phyloP scores from a whole-genome alignment of 1,284 basidiomycete species.

The Polyporus tsugae region DNA sequence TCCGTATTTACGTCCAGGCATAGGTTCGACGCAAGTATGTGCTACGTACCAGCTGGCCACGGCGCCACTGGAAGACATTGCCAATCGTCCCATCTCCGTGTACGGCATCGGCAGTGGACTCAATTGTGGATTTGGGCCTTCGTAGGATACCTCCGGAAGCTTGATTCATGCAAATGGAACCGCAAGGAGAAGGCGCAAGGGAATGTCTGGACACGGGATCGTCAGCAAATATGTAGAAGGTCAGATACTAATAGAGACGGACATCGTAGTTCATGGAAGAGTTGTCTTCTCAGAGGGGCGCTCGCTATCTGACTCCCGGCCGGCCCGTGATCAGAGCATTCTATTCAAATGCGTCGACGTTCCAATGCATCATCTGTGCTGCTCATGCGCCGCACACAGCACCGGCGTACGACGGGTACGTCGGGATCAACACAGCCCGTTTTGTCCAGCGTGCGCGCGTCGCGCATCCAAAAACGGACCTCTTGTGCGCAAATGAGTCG shows the following conservation, averaged over 20 bases:
- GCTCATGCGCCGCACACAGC: neutral
- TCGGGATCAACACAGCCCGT: neutral
- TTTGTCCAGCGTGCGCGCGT: neutral
- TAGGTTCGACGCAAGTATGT: neutral
- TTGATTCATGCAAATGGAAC: too few species aligned
- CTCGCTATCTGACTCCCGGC: neutral
- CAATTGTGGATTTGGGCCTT: too few species aligned
- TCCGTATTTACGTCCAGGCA: neutral
- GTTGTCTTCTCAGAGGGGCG: neutral
- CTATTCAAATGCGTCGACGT: too few species aligned
- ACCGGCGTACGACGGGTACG: slow-evolving; percentile 4
- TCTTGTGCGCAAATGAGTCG: slow-evolving; percentile 16
- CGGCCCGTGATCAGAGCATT: neutral
- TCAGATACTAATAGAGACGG: neutral
- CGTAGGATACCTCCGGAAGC: too few species aligned
- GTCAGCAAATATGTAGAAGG: neutral
- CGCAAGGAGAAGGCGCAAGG: neutral
- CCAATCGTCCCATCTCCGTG: neutral
- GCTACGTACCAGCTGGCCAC: neutral
- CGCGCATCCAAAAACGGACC: slow-evolving; percentile 14
- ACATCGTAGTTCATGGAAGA: neutral
- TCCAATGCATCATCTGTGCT: neutral
- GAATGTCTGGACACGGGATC: neutral
- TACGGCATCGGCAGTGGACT: too few species aligned
- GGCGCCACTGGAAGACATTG: neutral